These are phyloP conservation scores for Colletotrichum sp. DNA, from an alignment of 2,329 filamentous ascomycete genomes.

Conservation along the genomic window DNA sequence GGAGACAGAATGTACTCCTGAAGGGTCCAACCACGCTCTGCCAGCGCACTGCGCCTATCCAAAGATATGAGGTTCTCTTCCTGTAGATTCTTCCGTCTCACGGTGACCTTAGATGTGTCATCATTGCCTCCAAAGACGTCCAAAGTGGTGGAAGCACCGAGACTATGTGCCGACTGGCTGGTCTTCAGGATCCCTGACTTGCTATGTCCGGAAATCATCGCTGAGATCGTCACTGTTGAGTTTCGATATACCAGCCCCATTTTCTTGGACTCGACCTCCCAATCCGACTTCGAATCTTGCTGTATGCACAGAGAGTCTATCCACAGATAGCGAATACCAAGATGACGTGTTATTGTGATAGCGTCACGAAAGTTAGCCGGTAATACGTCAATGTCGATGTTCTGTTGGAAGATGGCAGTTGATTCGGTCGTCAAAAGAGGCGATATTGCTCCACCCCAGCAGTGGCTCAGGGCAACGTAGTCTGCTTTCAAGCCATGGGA, in stretches of 20 bases:
- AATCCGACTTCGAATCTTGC: constrained; percentile 21
- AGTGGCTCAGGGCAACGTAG: constrained; percentile 23
- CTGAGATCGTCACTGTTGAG: neutral
- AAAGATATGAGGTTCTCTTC: neutral
- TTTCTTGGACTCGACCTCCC: constrained; percentile 13
- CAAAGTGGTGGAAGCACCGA: neutral
- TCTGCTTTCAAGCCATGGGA: neutral
- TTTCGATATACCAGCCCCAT: constrained; percentile 15
- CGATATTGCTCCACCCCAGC: constrained; percentile 17
- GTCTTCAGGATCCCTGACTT: neutral
- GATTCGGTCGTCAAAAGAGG: neutral
- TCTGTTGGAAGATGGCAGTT: neutral
- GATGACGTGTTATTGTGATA: constrained; percentile 1
- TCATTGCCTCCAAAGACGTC: neutral
- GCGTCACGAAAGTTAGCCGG: constrained; percentile 3
- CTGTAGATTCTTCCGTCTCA: neutral
- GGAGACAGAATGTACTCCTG: constrained; percentile 2
- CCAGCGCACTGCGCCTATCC: neutral
- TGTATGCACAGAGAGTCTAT: constrained; percentile 25
- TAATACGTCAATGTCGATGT: neutral
- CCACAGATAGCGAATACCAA: constrained; percentile 23
- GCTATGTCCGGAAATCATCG: neutral
- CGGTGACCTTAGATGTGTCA: neutral
- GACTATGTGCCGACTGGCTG: neutral
- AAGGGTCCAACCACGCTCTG: neutral